Percentiles rank a stretch among this genome's conserved stretches.
Evolutionary conservation across 2,329 filamentous ascomycete genomes (phyloP).

Genomic region (Microsporum audouinii): DNA sequence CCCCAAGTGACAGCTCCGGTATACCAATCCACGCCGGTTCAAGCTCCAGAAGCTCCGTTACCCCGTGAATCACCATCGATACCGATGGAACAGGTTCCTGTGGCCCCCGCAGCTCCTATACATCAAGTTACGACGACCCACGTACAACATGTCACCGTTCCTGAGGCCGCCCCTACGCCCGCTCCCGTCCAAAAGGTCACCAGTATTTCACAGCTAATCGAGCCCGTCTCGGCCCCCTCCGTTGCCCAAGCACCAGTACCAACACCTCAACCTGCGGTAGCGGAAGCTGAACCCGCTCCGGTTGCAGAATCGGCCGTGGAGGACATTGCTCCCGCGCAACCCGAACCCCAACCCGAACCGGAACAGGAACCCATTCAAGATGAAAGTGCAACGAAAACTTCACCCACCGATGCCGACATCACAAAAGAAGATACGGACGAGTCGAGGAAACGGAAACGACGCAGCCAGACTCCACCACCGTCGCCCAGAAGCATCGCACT

Average conservation of each 20-base stretch:
- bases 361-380: conserved; percentile 19
- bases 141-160: neutral
- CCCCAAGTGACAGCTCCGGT: neutral
- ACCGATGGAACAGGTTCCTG: neutral
- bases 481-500: conserved; percentile 42
- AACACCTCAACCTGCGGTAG: conserved; percentile 13
- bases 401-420: conserved; percentile 22
- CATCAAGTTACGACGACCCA: neutral
- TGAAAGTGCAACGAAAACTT: conserved; percentile 11
- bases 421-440: conserved; percentile 38
- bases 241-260: neutral
- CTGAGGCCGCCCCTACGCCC: neutral
- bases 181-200: neutral
- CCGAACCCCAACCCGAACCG: conserved; percentile 15
- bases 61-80: neutral
- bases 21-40: neutral
- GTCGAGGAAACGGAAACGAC: conserved; percentile 54
- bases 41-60: neutral
- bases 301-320: neutral
- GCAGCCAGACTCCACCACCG: conserved; percentile 51
- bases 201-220: neutral
- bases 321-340: conserved; percentile 16
- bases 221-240: conserved; percentile 7
- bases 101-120: neutral
- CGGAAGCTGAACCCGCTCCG: conserved; percentile 15